Conservation (phyloP, 2,329 filamentous ascomycete genomes). For the Calycina herbarum region DNA sequence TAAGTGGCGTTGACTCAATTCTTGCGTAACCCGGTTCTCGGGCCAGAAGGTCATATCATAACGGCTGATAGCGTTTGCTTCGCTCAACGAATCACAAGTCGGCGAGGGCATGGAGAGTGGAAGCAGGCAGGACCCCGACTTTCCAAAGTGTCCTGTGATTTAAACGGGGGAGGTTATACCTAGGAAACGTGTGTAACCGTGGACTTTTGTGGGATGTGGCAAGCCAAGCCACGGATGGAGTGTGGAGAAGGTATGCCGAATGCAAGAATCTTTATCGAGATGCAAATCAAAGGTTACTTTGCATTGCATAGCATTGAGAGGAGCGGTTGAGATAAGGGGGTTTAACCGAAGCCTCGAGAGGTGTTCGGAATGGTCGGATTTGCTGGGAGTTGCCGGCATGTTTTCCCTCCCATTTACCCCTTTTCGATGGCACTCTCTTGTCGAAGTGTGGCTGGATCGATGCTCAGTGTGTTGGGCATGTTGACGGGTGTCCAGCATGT, state of each 20-base stretch:
- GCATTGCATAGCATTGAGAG: neutral
- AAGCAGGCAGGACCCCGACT: no score
- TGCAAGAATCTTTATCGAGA: neutral
- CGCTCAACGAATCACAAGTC: no score
- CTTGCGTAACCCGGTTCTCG: slow-evolving; percentile 4
- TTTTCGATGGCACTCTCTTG: neutral
- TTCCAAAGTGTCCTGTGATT: neutral
- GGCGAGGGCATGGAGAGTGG: neutral
- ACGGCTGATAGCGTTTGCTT: neutral
- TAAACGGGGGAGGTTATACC: neutral
- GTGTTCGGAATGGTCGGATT: neutral
- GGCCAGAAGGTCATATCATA: neutral
- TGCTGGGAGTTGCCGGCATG: no score
- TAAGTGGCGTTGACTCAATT: neutral
- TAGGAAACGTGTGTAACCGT: neutral
- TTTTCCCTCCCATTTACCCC: neutral
- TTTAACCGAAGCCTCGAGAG: neutral
- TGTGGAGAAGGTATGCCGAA: neutral
- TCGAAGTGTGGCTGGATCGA: neutral
- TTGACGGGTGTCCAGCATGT: neutral
- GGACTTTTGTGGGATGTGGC: neutral
- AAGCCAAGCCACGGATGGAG: neutral
- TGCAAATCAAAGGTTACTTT: neutral
- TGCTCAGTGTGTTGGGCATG: neutral
- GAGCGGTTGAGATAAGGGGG: neutral